Evolutionary conservation across 257 asterid species (phyloP).

Genomic region (Solanum lycopersicoides): DNA sequence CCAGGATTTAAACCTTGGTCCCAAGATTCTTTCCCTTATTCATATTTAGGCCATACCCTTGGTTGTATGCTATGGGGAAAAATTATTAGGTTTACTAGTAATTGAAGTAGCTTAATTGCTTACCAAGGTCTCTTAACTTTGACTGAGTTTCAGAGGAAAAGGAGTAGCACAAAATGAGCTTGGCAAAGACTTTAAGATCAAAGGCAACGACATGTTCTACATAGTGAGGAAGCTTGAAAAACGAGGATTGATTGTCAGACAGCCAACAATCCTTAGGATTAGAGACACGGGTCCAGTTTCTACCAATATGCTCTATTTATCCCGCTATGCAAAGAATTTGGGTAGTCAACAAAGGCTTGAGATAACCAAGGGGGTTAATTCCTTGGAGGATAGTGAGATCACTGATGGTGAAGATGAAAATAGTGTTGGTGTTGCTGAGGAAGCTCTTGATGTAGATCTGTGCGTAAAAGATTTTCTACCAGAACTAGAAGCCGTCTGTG

Average conservation of each 20-base stretch:
- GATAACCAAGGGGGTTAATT: slow-evolving; percentile 51
- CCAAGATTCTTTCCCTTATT: background rate
- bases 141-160: slow-evolving; percentile 38
- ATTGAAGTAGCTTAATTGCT: background rate
- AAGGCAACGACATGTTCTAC: slow-evolving; percentile 63
- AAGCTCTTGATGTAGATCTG: slow-evolving; percentile 41
- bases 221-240: slow-evolving; percentile 67
- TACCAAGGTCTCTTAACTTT: background rate
- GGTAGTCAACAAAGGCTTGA: slow-evolving; percentile 85
- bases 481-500: slow-evolving; percentile 66
- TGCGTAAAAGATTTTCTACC: slow-evolving; percentile 73
- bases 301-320: slow-evolving; percentile 77
- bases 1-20: background rate
- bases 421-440: slow-evolving; percentile 31
- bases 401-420: slow-evolving; percentile 32
- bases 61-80: background rate
- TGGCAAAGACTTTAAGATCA: slow-evolving; percentile 51
- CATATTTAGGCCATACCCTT: background rate
- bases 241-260: slow-evolving; percentile 74
- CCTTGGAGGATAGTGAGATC: slow-evolving; percentile 25
- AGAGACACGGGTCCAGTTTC: slow-evolving; percentile 39
- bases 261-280: slow-evolving; percentile 55
- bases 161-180: slow-evolving; percentile 90
- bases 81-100: background rate
- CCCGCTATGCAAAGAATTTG: slow-evolving; percentile 77